A percentile compares a stretch with the other conserved stretches of the same genome.
Conservation (phyloP, 345 rosid species). For the Brassica juncea region DNA sequence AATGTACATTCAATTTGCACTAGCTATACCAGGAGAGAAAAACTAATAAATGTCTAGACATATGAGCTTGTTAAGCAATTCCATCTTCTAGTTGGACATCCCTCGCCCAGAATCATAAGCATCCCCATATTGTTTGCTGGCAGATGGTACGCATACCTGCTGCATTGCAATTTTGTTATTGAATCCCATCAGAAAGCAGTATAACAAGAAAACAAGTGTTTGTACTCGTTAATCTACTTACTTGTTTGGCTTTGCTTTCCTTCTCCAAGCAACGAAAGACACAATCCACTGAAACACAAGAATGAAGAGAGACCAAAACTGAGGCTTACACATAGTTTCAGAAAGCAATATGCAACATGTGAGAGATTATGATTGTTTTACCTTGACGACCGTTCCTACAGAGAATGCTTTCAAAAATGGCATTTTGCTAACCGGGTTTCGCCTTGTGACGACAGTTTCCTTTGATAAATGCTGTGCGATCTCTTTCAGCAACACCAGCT, state of each 20-base stretch:
- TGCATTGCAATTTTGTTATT: conserved; percentile 22
- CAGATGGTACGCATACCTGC: conserved; percentile 66
- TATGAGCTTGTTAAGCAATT: conserved; percentile 72
- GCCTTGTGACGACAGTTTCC: conserved; percentile 53
- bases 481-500: conserved; percentile 79
- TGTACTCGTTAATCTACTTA: conserved; percentile 44
- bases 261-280: conserved; percentile 80
- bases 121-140: conserved; percentile 70
- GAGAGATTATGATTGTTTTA: conserved; percentile 25
- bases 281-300: conserved; percentile 65
- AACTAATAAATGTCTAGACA: conserved; percentile 36
- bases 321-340: conserved; percentile 10
- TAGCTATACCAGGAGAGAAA: conserved; percentile 15
- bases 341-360: neutral
- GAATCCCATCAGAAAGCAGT: conserved; percentile 7
- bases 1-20: conserved; percentile 26
- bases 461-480: conserved; percentile 87
- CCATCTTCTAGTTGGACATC: conserved; percentile 60
- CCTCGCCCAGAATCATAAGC: conserved; percentile 81
- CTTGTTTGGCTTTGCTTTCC: conserved; percentile 73
- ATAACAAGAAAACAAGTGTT: neutral
- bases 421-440: conserved; percentile 46
- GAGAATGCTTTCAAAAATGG: conserved; percentile 50
- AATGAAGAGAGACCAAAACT: neutral
- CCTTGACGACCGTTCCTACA: conserved; percentile 73